Evolutionary conservation across 2,329 filamentous ascomycete genomes (phyloP), one percentile per base, ranked within the genome.

Genomic region (Thielaviopsis ethacetica): DNA sequence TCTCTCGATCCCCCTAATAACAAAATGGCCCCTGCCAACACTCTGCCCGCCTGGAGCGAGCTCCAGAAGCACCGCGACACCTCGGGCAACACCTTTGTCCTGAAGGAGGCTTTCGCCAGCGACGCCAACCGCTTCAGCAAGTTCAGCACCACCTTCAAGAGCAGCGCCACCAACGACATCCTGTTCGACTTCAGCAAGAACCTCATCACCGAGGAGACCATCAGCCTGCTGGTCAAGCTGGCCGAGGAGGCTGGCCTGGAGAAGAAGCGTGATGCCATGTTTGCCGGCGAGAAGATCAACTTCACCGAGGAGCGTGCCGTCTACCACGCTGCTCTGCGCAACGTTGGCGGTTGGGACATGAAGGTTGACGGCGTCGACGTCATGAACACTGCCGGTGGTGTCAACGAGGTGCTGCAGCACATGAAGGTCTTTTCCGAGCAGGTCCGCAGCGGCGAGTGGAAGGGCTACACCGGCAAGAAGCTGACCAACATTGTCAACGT

Each of bases 101-200:
- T 97, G 64, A 95, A 95, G 76, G 86, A 95, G 65, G 88, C 88
- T 70, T 98, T 97, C 73, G 80, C 88, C 68, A 83, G 88, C 66
- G 91, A 98, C 71, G 83, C 90, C 55, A 71, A 86, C 69, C 89
- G 93, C 63, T 97, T 96, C 77, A 74, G 85, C 68, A 95, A 93
- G 75, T 91, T 95, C 77, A 87, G 84, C 70, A 87, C 84, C 71
- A 88, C 81, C 68, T 95, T 97, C 73, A 76, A 80, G 66, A 91
- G 88, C 73, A 84, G 86, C 65, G 88, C 94, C 68, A 80, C 79
- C 68, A 84, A 83, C 65, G 89, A 96, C 64, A 93, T 94, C 68
- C 82, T 98, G 63, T 98, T 97, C 73, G 93, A 98, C 74, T 98
- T 95, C 76, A 93, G 86, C 77, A 98, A 98, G 83, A 98, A 98